phyloP scores from a whole-genome alignment of 2,329 filamentous ascomycete species.

The Ophiosphaerella herpotricha region DNA sequence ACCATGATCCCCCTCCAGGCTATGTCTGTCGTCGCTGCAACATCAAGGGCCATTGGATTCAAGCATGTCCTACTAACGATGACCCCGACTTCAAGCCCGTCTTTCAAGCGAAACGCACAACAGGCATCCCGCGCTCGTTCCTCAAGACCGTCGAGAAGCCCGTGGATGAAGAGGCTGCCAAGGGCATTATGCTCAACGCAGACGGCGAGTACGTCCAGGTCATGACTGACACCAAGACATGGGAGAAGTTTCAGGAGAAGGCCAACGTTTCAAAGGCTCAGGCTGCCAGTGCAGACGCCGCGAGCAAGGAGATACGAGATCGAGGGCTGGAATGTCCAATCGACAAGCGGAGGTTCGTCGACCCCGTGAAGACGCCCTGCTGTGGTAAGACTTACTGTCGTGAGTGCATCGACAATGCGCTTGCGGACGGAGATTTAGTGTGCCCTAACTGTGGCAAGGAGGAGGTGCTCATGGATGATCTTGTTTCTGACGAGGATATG shows the following conservation, averaged over 20 bases:
- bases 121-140: conserved; percentile 93
- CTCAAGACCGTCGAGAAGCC: conserved; percentile 95
- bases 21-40: conserved; percentile 97
- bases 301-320: conserved; percentile 85
- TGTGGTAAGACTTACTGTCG: conserved; percentile 98
- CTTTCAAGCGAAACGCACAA: conserved; percentile 92
- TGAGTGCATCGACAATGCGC: conserved; percentile 98
- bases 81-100: conserved; percentile 95
- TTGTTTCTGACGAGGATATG: conserved; percentile 73
- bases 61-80: conserved; percentile 96
- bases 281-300: conserved; percentile 75
- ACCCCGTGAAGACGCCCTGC: conserved; percentile 98
- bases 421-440: conserved; percentile 97
- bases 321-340: conserved; percentile 89
- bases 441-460: conserved; percentile 92
- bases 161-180: conserved; percentile 79
- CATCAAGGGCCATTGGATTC: conserved; percentile 99
- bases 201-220: conserved; percentile 98
- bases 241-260: conserved; percentile 97
- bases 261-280: conserved; percentile 83
- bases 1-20: conserved; percentile 88
- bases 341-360: conserved; percentile 97
- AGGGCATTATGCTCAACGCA: conserved; percentile 95
- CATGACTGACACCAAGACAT: conserved; percentile 91
- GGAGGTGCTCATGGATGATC: conserved; percentile 89